phyloP scores from a whole-genome alignment of 2,329 filamentous ascomycete species.

The Onygena corvina region DNA sequence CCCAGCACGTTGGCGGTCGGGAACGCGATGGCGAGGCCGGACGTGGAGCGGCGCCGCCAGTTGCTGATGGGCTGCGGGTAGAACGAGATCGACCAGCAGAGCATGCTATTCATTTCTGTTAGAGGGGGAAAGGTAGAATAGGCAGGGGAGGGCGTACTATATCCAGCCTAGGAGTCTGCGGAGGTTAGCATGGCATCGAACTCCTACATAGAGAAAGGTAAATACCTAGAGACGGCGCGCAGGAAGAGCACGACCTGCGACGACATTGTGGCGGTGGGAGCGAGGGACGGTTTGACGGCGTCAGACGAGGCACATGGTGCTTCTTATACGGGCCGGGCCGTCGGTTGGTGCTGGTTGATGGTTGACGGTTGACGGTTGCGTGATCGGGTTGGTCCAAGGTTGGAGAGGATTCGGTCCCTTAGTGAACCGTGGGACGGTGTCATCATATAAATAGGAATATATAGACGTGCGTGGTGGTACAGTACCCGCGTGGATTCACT shows the following conservation, averaged over 20 bases:
- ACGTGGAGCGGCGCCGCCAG: conserved; percentile 60
- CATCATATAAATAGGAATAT: no score
- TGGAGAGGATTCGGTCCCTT: no score
- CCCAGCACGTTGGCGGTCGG: conserved; percentile 57
- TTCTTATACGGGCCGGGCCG: neutral
- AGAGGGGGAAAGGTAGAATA: neutral
- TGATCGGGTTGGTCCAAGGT: no score
- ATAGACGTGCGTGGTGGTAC: no score
- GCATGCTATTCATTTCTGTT: conserved; percentile 33
- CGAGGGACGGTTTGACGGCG: neutral
- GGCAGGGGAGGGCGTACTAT: conserved; percentile 42
- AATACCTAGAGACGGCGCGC: conserved; percentile 33
- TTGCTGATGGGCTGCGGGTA: conserved; percentile 85
- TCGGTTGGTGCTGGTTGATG: neutral
- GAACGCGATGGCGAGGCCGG: conserved; percentile 79
- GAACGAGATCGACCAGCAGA: conserved; percentile 77
- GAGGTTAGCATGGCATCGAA: conserved; percentile 18
- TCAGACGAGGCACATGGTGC: neutral
- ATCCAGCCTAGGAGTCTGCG: conserved; percentile 59
- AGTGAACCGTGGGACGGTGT: no score
- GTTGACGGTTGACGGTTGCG: neutral
- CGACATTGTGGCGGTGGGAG: conserved; percentile 17
- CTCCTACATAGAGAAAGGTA: conserved; percentile 9
- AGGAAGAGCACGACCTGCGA: conserved; percentile 28
- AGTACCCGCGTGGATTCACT: no score